Evolutionary conservation across 129 eudicot genomes (phyloP), one percentile per base, ranked within the genome.

Genomic region (Oenanthe sinensis): DNA sequence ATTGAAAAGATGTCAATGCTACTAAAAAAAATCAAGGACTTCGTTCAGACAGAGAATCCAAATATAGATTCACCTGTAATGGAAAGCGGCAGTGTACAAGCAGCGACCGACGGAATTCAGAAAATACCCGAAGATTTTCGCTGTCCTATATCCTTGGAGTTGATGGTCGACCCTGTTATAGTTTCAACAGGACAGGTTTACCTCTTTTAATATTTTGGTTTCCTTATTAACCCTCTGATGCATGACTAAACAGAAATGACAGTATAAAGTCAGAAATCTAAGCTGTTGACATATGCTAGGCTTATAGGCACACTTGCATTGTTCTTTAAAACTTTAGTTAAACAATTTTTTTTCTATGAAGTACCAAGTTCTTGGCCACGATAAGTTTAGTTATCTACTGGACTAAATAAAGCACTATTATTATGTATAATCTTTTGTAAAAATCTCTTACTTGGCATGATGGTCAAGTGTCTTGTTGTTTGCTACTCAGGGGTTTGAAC

Each of bases 131-230:
- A 93, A 78, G 98, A 93, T 81, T 93, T 93, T 48, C 96, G 97
- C 10, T 93, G 98, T 48, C 98, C 98, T 78, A 89, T 93, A 68
- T 93, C 98, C 42, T 86, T 93, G 15, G 98, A 93, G 86, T 78
- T 93, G 85, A 93, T 93, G 98, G 88, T 73, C 46, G 98, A 93
- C 85, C 98, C 98, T 8, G 98, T 93, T 60, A 93, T 93, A 60
- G 98, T 93, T 86, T 91, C 98, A 76, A 89, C 98, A 11, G 98
- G 98, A 49, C 98, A 93, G 98, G 98, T 93, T 83, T 50, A 49
- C 45, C 4, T 19, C 47, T 33, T 58, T 15, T 26, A 70, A 55
- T 81, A 47, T 49, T 17, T 73, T 8, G 16, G 62, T 58, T 5
- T 2, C 16, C 24, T 60, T 14, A 16, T 43, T 14, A 24, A 14